These are phyloP conservation scores for Pseudozyma thailandica DNA, from an alignment of 1,284 basidiomycete species.

Conservation along the genomic window DNA sequence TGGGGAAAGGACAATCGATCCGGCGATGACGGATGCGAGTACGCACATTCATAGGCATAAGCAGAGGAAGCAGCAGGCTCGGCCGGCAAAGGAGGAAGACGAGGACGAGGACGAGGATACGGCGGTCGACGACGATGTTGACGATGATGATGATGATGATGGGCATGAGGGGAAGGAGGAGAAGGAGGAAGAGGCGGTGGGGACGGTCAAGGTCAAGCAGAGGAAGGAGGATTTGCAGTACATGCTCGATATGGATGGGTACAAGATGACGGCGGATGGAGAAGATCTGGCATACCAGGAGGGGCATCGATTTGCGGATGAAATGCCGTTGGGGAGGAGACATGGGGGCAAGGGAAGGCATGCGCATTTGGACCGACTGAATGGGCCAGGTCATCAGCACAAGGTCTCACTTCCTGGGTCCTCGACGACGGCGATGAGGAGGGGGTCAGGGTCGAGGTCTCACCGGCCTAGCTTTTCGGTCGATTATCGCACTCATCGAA, in stretches of 20 bases:
- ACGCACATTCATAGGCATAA: constrained; percentile 24
- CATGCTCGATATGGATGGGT: constrained; percentile 67
- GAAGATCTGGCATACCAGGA: constrained; percentile 57
- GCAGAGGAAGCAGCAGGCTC: constrained; percentile 19
- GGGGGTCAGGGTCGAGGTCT: constrained; percentile 29
- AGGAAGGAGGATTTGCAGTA: constrained; percentile 47
- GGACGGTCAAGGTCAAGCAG: constrained; percentile 33
- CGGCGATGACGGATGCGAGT: constrained; percentile 37
- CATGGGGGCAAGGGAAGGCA: constrained; percentile 62
- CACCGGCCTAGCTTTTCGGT: constrained; percentile 44
- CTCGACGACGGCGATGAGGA: constrained; percentile 28
- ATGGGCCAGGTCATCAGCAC: constrained; percentile 36
- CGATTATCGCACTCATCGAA: constrained; percentile 23
- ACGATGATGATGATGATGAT: constrained; percentile 3
- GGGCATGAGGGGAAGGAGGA: constrained; percentile 4
- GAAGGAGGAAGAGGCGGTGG: constrained; percentile 21
- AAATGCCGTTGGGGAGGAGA: constrained; percentile 58
- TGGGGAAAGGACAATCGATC: constrained; percentile 22
- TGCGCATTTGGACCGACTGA: constrained; percentile 38
- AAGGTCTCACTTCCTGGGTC: constrained; percentile 35
- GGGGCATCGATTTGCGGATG: constrained; percentile 63
- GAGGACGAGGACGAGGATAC: constrained; percentile 17
- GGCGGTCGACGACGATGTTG: constrained; percentile 20
- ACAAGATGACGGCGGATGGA: constrained; percentile 65
- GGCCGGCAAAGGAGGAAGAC: not conserved